phyloP scores from a whole-genome alignment of 306 rosid species.

The Prunus dulcis region DNA sequence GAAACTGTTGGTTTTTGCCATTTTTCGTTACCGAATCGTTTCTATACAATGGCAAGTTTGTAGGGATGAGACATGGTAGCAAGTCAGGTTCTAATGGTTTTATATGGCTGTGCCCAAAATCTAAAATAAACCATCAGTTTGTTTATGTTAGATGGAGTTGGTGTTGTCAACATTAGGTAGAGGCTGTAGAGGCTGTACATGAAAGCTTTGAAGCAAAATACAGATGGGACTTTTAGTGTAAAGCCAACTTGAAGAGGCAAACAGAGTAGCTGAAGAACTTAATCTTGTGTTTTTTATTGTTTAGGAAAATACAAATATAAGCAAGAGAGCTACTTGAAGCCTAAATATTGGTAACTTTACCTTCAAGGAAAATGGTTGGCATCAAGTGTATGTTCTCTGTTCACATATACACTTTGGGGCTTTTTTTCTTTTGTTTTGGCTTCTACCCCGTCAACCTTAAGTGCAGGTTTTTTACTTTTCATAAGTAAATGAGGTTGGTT shows the following conservation, averaged over 20 bases:
- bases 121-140: not conserved
- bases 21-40: not conserved
- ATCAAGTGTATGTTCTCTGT: not conserved
- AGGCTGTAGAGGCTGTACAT: not conserved
- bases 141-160: constrained; percentile 1
- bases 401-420: not conserved
- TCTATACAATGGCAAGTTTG: too few relatives aligned
- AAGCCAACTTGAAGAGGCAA: not conserved
- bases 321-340: not conserved
- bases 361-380: not conserved
- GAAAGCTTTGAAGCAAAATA: constrained; percentile 8
- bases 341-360: not conserved
- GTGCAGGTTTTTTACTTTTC: not conserved
- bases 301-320: not conserved
- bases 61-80: not conserved
- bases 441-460: not conserved
- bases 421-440: too few relatives aligned
- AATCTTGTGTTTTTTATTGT: not conserved
- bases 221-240: not conserved
- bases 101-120: not conserved
- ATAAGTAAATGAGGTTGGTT: not conserved
- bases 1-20: not conserved
- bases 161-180: constrained; percentile 8
- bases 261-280: not conserved
- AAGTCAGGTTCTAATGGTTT: not conserved